Evolutionary conservation across 2,329 filamentous ascomycete genomes (phyloP).

Genomic region (Mycosphaerella sp.): DNA sequence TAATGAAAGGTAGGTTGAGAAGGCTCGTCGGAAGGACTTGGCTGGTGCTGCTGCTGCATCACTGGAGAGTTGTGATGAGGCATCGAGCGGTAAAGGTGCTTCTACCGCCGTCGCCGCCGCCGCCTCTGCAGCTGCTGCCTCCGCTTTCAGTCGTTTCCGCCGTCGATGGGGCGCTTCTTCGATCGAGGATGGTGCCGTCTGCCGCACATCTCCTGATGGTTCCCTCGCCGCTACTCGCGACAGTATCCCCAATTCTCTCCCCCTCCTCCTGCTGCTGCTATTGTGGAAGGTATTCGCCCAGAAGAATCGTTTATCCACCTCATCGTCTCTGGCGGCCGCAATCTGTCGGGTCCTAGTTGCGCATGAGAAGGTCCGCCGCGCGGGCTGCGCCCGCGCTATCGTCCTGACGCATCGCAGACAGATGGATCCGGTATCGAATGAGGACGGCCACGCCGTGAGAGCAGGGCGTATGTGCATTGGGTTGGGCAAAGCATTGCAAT

Average conservation of each 20-base stretch:
- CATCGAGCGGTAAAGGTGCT: constrained; percentile 49
- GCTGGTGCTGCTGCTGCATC: constrained; percentile 52
- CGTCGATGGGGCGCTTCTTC: constrained; percentile 27
- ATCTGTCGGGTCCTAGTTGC: constrained; percentile 20
- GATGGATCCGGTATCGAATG: constrained; percentile 19
- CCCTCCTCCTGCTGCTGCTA: constrained; percentile 2
- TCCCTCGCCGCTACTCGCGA: constrained; percentile 2
- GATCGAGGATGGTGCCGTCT: not conserved
- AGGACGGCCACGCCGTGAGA: constrained; percentile 1
- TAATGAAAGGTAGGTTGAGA: constrained; percentile 80
- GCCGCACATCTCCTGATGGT: not conserved
- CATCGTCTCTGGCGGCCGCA: constrained; percentile 22
- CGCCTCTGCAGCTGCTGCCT: constrained; percentile 15
- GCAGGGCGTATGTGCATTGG: constrained; percentile 4
- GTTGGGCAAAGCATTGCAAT: not conserved
- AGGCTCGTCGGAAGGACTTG: constrained; percentile 55
- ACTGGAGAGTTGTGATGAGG: constrained; percentile 54
- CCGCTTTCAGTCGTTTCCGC: constrained; percentile 32
- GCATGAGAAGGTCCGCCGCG: constrained; percentile 18
- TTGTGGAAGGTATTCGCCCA: constrained; percentile 30
- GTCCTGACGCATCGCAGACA: constrained; percentile 28
- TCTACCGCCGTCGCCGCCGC: constrained; percentile 20
- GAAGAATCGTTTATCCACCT: constrained; percentile 32
- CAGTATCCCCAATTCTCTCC: constrained; percentile 6
- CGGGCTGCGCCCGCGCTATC: constrained; percentile 19